Evolutionary conservation across 2,329 filamentous ascomycete genomes (phyloP).

Genomic region (Claviceps citrina): DNA sequence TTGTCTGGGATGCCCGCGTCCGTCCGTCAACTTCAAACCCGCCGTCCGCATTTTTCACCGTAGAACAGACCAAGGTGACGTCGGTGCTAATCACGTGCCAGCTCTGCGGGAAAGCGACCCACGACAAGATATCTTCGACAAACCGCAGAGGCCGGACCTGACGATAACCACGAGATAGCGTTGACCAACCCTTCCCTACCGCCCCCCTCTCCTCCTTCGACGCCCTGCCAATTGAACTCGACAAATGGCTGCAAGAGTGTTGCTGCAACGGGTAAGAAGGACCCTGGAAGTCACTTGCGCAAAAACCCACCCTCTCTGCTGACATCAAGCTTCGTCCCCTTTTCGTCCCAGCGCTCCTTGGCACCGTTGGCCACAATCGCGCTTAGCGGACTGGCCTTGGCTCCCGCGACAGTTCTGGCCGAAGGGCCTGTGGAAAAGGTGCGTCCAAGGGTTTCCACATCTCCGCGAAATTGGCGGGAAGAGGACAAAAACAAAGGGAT

Average conservation of each 20-base stretch:
- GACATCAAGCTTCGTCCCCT: too few species aligned
- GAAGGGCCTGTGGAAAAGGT: constrained; percentile 31
- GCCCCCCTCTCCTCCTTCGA: constrained; percentile 2
- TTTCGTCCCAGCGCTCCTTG: constrained; percentile 36
- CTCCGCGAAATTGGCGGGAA: too few species aligned
- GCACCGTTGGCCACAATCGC: constrained; percentile 39
- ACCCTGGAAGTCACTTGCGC: too few species aligned
- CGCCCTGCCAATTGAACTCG: constrained; percentile 29
- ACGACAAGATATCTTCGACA: constrained; percentile 4
- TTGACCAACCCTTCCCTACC: too few species aligned
- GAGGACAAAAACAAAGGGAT: not conserved
- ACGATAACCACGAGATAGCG: constrained; percentile 13
- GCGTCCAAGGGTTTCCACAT: too few species aligned
- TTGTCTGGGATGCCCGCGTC: too few species aligned
- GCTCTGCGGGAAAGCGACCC: constrained; percentile 2
- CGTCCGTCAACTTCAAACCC: too few species aligned
- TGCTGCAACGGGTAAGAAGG: constrained; percentile 37
- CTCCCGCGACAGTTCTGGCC: constrained; percentile 33
- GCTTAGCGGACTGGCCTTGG: constrained; percentile 31
- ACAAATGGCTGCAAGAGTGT: constrained; percentile 42
- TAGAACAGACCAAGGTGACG: constrained; percentile 3
- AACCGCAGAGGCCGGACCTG: constrained; percentile 3
- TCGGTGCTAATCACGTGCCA: constrained; percentile 5
- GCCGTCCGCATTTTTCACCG: too few species aligned
- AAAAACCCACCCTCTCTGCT: too few species aligned